Evolutionary conservation across 1,284 basidiomycete species (phyloP).

Genomic region (Ustilago crameri): DNA sequence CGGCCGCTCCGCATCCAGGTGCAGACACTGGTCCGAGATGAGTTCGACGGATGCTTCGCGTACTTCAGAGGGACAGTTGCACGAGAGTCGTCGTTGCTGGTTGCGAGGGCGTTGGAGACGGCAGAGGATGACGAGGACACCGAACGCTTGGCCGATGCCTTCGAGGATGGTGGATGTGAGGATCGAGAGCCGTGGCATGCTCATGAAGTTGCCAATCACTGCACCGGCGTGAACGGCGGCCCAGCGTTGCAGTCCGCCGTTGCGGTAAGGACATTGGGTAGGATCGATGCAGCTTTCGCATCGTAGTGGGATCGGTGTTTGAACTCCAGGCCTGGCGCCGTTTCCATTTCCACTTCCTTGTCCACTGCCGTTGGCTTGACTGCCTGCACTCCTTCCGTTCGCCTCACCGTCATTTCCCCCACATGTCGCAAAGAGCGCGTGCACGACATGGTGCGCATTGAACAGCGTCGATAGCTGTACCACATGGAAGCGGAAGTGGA

Average conservation of each 20-base stretch:
- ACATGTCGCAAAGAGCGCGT: slow-evolving; percentile 30
- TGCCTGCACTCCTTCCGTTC: background rate
- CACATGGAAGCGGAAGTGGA: slow-evolving; percentile 43
- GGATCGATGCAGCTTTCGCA: slow-evolving; percentile 40
- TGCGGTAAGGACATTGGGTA: slow-evolving; percentile 27
- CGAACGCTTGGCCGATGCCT: slow-evolving; percentile 38
- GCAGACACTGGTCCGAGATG: slow-evolving; percentile 39
- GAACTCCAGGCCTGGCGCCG: background rate
- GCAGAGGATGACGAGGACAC: slow-evolving; percentile 41
- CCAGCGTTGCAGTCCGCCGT: slow-evolving; percentile 33
- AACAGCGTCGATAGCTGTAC: slow-evolving; percentile 40
- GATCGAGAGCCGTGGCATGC: slow-evolving; percentile 39
- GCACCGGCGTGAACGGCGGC: slow-evolving; percentile 42
- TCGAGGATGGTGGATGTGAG: slow-evolving; percentile 42
- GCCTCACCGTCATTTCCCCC: slow-evolving; percentile 15
- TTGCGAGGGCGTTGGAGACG: slow-evolving; percentile 11
- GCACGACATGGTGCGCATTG: slow-evolving; percentile 40
- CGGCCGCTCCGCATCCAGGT: slow-evolving; percentile 33
- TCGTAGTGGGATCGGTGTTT: slow-evolving; percentile 18
- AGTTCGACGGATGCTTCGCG: slow-evolving; percentile 29
- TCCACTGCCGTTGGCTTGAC: no score
- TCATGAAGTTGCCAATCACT: slow-evolving; percentile 45
- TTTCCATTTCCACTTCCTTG: no score
- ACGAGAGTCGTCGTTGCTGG: slow-evolving; percentile 15
- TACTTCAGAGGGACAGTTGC: slow-evolving; percentile 23